Conservation (phyloP, 345 rosid genomes). For the Murraya paniculata region DNA sequence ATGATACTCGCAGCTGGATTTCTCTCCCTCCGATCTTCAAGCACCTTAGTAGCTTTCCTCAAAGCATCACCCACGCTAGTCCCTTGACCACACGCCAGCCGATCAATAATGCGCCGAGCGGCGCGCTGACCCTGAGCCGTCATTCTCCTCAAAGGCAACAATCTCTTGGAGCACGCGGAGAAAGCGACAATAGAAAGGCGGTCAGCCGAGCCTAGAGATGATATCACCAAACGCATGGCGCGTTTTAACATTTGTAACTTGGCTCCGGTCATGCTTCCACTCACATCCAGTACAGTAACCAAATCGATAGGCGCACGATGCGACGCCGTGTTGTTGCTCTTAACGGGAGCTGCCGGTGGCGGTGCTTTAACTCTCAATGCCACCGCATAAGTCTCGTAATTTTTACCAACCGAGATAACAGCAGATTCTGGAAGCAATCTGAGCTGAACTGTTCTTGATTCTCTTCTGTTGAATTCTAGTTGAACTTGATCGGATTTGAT, state of each 20-base stretch:
- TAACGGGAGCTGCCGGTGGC: slow-evolving; percentile 27
- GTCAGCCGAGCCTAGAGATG: slow-evolving; percentile 64
- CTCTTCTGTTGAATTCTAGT: slow-evolving; percentile 22
- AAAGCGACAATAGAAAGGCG: slow-evolving; percentile 72
- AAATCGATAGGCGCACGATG: slow-evolving; percentile 76
- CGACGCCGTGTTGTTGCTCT: slow-evolving; percentile 16
- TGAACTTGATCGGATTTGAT: slow-evolving; percentile 52
- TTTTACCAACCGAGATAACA: slow-evolving; percentile 52
- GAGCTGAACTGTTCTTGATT: slow-evolving; percentile 55
- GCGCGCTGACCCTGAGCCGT: slow-evolving; percentile 65
- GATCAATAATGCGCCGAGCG: slow-evolving; percentile 55
- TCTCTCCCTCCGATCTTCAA: slow-evolving; percentile 74
- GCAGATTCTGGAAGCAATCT: slow-evolving; percentile 62
- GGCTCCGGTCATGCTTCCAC: slow-evolving; percentile 52
- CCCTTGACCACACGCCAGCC: slow-evolving; percentile 59
- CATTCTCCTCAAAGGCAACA: slow-evolving; percentile 71
- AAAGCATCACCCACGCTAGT: slow-evolving; percentile 57
- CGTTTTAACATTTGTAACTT: slow-evolving; percentile 72
- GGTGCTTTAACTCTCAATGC: slow-evolving; percentile 67
- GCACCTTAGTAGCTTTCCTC: slow-evolving; percentile 75
- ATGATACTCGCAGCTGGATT: slow-evolving; percentile 73
- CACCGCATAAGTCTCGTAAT: slow-evolving; percentile 61
- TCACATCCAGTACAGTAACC: slow-evolving; percentile 65
- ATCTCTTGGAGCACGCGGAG: slow-evolving; percentile 51
- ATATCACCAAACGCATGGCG: slow-evolving; percentile 58